A percentile compares a stretch with the other conserved stretches of the same genome.
Evolutionary conservation across 768 basidiomycete species (phyloP).

Genomic region (Pisolithus albus): DNA sequence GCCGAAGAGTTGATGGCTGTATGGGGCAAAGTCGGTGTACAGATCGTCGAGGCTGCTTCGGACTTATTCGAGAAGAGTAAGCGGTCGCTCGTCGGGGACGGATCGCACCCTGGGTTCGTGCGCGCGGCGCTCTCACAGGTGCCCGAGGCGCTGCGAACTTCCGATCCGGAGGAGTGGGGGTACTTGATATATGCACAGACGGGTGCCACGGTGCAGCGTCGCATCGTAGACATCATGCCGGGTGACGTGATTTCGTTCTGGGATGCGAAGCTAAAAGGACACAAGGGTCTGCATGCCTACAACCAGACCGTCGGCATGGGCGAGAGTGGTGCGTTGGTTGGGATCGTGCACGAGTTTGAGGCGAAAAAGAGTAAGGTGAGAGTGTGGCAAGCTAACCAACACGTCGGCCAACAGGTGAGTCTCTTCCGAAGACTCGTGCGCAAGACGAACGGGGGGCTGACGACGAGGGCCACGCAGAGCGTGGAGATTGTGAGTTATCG

Average conservation of each 20-base stretch:
- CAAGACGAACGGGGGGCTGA: constrained; percentile 27
- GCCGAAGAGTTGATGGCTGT: constrained; percentile 64
- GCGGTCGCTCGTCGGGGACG: constrained; percentile 74
- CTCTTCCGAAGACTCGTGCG: constrained; percentile 21
- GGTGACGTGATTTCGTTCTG: constrained; percentile 75
- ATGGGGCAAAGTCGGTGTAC: constrained; percentile 69
- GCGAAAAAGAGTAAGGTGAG: constrained; percentile 80
- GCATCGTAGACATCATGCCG: constrained; percentile 75
- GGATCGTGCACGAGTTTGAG: constrained; percentile 78
- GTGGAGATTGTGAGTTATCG: constrained; percentile 82
- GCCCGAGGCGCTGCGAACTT: constrained; percentile 45
- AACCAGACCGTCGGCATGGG: constrained; percentile 48
- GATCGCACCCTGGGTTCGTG: constrained; percentile 76
- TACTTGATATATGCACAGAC: constrained; percentile 72
- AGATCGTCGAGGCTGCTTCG: constrained; percentile 64
- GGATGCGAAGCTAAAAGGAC: constrained; percentile 74
- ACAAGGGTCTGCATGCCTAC: constrained; percentile 75
- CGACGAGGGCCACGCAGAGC: constrained; percentile 36
- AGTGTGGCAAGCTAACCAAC: constrained; percentile 83
- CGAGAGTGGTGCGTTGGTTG: constrained; percentile 51
- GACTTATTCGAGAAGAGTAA: constrained; percentile 69
- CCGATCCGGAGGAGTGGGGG: constrained; percentile 45
- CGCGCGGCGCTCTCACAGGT: constrained; percentile 58
- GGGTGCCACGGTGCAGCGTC: constrained; percentile 57
- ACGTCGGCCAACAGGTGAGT: constrained; percentile 74